Conservation (phyloP, 805 yeast species). For the Pichia kluyveri region DNA sequence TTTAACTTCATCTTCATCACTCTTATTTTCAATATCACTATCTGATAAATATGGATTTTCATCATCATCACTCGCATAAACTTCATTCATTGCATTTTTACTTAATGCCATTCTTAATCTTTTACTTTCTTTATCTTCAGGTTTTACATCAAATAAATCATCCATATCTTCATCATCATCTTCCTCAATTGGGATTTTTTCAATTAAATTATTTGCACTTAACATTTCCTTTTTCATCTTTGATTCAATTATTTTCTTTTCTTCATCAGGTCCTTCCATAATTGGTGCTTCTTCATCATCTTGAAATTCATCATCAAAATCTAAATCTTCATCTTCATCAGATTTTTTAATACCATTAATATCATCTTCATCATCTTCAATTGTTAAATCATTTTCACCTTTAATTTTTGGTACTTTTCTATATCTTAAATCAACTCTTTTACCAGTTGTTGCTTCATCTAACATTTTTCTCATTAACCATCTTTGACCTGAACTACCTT, state of each 20-base stretch:
- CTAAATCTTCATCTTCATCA: slow-evolving; percentile 79
- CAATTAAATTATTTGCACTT: slow-evolving; percentile 62
- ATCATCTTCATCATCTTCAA: slow-evolving; percentile 25
- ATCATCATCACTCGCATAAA: slow-evolving; percentile 77
- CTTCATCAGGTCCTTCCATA: slow-evolving; percentile 93
- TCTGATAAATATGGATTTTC: slow-evolving; percentile 71
- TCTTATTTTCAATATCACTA: slow-evolving; percentile 43
- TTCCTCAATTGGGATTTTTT: slow-evolving; percentile 50
- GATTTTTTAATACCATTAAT: slow-evolving; percentile 38
- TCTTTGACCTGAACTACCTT: slow-evolving; percentile 64
- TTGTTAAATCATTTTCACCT: slow-evolving; percentile 25
- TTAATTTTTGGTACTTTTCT: slow-evolving; percentile 31
- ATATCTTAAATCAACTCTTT: slow-evolving; percentile 41
- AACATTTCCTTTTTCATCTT: slow-evolving; percentile 80
- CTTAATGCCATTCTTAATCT: slow-evolving; percentile 75
- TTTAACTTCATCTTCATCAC: slow-evolving; percentile 1
- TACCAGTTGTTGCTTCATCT: slow-evolving; percentile 48
- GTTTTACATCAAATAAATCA: slow-evolving; percentile 57
- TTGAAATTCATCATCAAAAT: slow-evolving; percentile 93
- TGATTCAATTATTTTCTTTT: slow-evolving; percentile 79
- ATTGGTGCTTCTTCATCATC: slow-evolving; percentile 99
- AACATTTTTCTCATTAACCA: slow-evolving; percentile 94
- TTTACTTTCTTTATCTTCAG: slow-evolving; percentile 87
- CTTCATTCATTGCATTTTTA: slow-evolving; percentile 79
- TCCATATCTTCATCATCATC: slow-evolving; percentile 60